A percentile compares a stretch with the other conserved stretches of the same genome.
These are phyloP conservation scores for Globisporangium spiculum DNA, from an alignment of 352 stramenopile genomes.

Conservation along the genomic window DNA sequence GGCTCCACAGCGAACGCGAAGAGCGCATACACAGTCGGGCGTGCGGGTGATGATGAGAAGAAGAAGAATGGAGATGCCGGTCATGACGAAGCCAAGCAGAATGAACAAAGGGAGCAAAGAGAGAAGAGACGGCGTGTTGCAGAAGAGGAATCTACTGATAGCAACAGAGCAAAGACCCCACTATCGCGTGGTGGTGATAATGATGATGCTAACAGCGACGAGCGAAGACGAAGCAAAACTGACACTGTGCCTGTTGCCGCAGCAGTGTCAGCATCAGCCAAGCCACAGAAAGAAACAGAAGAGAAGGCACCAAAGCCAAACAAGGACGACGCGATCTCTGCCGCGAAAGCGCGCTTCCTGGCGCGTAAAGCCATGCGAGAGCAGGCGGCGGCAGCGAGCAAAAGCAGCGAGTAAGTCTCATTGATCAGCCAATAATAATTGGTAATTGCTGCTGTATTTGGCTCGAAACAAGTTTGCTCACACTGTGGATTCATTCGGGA, in stretches of 20 bases:
- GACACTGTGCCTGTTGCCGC: not conserved
- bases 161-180: not conserved
- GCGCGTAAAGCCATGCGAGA: slow-evolving; percentile 72
- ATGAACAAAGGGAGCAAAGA: slow-evolving; percentile 7
- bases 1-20: slow-evolving; percentile 57
- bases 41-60: not conserved
- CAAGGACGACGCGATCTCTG: slow-evolving; percentile 76
- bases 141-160: not conserved
- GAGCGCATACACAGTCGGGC: slow-evolving; percentile 80
- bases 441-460: too few species aligned
- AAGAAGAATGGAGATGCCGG: slow-evolving; percentile 3
- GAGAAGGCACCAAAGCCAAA: slow-evolving; percentile 26
- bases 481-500: too few species aligned
- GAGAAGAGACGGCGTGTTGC: slow-evolving; percentile 23
- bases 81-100: not conserved
- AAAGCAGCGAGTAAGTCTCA: not conserved
- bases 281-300: not conserved
- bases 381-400: slow-evolving; percentile 4
- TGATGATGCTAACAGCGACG: slow-evolving; percentile 2
- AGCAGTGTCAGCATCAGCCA: slow-evolving; percentile 5
- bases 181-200: not conserved
- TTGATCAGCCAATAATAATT: too few species aligned
- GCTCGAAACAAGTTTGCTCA: too few species aligned
- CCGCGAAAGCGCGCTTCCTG: slow-evolving; percentile 80
- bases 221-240: not conserved